Evolutionary conservation across 1,284 basidiomycete genomes (phyloP).

Genomic region (Trichosporon inkin): DNA sequence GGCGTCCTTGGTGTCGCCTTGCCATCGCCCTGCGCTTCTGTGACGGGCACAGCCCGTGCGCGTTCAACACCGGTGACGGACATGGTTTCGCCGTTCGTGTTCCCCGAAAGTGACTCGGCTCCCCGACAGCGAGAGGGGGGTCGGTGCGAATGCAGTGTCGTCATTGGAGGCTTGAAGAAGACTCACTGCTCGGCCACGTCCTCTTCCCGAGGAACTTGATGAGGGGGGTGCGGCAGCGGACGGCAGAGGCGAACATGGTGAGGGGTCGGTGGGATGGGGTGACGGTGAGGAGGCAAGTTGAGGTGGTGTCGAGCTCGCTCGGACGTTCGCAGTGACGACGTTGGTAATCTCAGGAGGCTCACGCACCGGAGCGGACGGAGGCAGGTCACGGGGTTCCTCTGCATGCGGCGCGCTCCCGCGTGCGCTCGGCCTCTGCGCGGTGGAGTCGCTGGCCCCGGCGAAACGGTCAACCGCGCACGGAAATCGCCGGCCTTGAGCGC

Average conservation of each 20-base stretch:
- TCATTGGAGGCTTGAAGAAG: not conserved
- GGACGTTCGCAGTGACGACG: not conserved
- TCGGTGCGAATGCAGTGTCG: slow-evolving; percentile 1
- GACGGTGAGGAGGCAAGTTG: not conserved
- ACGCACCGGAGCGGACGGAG: no score
- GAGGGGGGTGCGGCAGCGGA: slow-evolving; percentile 57
- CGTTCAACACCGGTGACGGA: not conserved
- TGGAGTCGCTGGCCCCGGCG: not conserved
- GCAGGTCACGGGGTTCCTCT: not conserved
- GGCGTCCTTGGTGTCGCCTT: no score
- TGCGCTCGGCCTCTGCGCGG: not conserved
- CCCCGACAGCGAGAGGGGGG: no score
- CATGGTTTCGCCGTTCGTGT: not conserved
- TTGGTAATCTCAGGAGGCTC: not conserved
- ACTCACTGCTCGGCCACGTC: slow-evolving; percentile 56
- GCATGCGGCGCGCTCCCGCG: not conserved
- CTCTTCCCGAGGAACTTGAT: slow-evolving; percentile 76
- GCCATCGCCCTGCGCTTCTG: no score
- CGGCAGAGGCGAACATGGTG: slow-evolving; percentile 33
- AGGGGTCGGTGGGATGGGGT: not conserved
- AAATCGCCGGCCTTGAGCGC: slow-evolving; percentile 5
- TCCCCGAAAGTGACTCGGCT: no score
- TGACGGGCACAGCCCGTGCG: not conserved
- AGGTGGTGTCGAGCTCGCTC: not conserved
- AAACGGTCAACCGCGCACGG: slow-evolving; percentile 7